Base-by-base conservation (phyloP, 2,329 filamentous ascomycete species). In the Diaporthe amygdali region DNA sequence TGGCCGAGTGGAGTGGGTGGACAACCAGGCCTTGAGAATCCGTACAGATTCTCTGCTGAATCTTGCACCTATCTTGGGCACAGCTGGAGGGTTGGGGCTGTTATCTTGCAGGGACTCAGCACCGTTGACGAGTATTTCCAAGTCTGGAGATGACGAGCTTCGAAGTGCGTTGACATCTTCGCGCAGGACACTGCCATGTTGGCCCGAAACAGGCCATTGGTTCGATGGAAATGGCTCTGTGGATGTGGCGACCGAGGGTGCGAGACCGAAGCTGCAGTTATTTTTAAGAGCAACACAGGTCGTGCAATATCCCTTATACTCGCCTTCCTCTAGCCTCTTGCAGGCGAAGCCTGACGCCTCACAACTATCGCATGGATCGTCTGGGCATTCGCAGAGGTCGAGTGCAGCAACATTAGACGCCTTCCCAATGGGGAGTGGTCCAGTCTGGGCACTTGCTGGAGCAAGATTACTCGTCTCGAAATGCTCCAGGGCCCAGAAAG, bases 11-110 rank as follows among this genome's bases (percentile, higher is more conserved):
- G 89, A 89, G 78, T 97, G 94, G 8, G 90, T 91, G 0, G 92
- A 89, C 39, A 97, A 87, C 95, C 95, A 98, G 76, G 92, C 91
- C 82, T 96, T 96, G 64, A 98, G 83, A 49, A 94, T 89, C 76
- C 92, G 93, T 73, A 96, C 89, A 0, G 94, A 94, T 75, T 95
- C 91, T 74, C 93, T 86, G 5, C 94, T 94, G 81, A 98, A 95
- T 17, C 94, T 89, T 64, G 92, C 90, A 67, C 90, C 93, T 73
- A 90, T 90, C 79, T 94, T 95, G 61, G 91, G 85, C 67, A 78
- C 70, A 76, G 81, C 52, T 63, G 68, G 75, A 55, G 67, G 68
- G 14, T 39, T 72, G 70, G 76, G 44, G 71, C 74, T 52, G 74
- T 72, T 46, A 37, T 76, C 30, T 75, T 73, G 56, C 17, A 37